Base-by-base conservation (phyloP, 768 basidiomycete genomes). In the Royoungia palumana region DNA sequence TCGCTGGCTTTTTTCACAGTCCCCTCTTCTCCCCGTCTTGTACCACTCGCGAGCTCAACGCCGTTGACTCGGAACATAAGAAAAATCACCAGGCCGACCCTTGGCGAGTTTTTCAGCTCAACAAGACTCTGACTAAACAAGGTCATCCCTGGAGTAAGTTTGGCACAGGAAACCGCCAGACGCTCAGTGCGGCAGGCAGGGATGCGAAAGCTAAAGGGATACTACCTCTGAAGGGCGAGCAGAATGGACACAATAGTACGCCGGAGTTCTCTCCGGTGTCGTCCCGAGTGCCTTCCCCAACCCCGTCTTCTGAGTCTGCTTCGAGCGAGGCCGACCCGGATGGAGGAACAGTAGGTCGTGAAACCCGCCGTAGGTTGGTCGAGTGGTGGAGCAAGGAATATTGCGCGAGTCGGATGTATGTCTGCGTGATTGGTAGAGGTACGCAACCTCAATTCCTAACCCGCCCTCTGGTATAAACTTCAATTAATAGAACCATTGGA, bases 41-140 rank as follows among this genome's bases (percentile, higher is more conserved):
- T 63, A 94, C 92, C 1, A 76, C 81, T 22, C 82, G 93, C 27
- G 95, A 99, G 70, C 76, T 96, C 53, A 93, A 93, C 57, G 95
- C 96, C 1, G 94, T 99, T 35, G 87, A 99, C 65, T 95, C 92
- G 0, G 96, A 99, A 66, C 86, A 97, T 75, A 91, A 92, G 72
- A 95, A 96, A 73, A 99, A 98, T 64, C 81, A 89, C 40, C 94
- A 95, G 64, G 72, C 77, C 3, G 93, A 97, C 62, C 73, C 85
- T 61, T 94, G 93, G 89, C 82, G 95, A n/a, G 82, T 94, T 49
- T 98, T 89, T 69, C 95, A 99, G 66, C 70, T 97, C 21, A 90
- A 89, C 69, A 98, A 98, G 67, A 78, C 86, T 58, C 80, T 95
- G 41, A 85, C 83, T 48, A 83, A 81, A 57, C 73, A 74, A 2